Evolutionary conservation across 495 filamentous ascomycete genomes (phyloP), one percentile per base, ranked within the genome.

Genomic region (Aspergillus diversus): DNA sequence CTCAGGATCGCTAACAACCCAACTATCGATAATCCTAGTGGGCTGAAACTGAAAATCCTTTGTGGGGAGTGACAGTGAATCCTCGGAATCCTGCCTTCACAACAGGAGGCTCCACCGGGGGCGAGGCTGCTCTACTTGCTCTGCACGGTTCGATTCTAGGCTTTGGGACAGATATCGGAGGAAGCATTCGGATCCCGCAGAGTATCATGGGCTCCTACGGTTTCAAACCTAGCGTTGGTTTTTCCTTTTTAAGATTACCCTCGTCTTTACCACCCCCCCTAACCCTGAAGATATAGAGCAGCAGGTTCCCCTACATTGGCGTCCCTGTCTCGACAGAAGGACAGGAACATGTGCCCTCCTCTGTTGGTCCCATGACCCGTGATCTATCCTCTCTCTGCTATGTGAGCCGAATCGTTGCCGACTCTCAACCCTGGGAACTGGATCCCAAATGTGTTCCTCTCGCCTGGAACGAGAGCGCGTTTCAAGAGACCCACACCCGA

Each of bases 81-180:
- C 78, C 83, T n/a, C 64, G 74, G 6, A 76, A 84, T 57, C 73
- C 77, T 55, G 69, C 66, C 5, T 73, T 79, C 15, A 85, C 83
- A 0, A 62, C 83, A 0, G 87, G 88, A 5, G 89, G 88, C 4
- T 86, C 83, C 12, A 84, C 84, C 0, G 87, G 88, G 8, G 89
- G 89, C 16, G 89, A 91, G 69, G 84, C 76, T 4, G 84, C 82
- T 4, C 70, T 91, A 37, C 66, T 90, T 33, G 85, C 80, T 6
- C 72, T 89, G 57, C 77, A 84, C 37, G 89, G 88, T 4, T 84
- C 80, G n/a, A 71, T 84, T 12, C 65, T 91, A 5, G 89, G 89
- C 0, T 83, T 90, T 39, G 89, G 88, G 1, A 89, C 86, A 2
- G 83, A 87, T 37, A 83, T 84, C 35, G 88, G 89, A 2, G 89